Conservation (phyloP, 2,329 filamentous ascomycete species). For the Myotisia sp. region DNA sequence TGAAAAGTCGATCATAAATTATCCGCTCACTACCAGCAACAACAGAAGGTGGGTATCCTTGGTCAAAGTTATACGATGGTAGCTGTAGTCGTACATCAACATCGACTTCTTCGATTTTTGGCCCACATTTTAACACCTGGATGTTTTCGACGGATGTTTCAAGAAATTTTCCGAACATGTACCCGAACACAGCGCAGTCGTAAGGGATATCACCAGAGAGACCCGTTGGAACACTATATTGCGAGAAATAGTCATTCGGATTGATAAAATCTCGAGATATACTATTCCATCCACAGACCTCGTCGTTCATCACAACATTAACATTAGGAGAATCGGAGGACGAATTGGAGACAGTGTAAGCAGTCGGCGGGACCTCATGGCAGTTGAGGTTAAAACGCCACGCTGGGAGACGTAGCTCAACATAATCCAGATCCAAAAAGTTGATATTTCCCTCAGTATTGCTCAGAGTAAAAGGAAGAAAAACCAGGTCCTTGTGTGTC, state of each 20-base stretch:
- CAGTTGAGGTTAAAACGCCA: not conserved
- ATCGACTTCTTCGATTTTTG: slow-evolving; percentile 3
- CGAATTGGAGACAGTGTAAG: not conserved
- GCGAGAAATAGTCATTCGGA: too few species aligned
- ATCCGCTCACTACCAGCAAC: not conserved
- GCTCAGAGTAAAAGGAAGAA: not conserved
- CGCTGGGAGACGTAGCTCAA: not conserved
- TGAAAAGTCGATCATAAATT: not conserved
- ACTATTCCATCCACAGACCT: too few species aligned
- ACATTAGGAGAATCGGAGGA: not conserved
- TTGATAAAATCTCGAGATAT: too few species aligned
- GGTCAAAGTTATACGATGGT: slow-evolving; percentile 1
- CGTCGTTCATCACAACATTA: too few species aligned
- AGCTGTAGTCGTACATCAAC: not conserved
- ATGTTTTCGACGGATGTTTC: too few species aligned
- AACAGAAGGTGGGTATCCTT: not conserved
- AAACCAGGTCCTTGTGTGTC: slow-evolving; percentile 4
- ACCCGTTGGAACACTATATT: too few species aligned
- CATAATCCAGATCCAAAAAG: not conserved
- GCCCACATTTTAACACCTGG: not conserved
- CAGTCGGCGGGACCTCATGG: not conserved
- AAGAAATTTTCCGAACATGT: too few species aligned
- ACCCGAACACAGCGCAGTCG: too few species aligned
- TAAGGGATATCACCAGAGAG: too few species aligned
- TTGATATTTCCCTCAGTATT: not conserved